Conservation (phyloP, 129 eudicot genomes). For the Mikania micrantha region DNA sequence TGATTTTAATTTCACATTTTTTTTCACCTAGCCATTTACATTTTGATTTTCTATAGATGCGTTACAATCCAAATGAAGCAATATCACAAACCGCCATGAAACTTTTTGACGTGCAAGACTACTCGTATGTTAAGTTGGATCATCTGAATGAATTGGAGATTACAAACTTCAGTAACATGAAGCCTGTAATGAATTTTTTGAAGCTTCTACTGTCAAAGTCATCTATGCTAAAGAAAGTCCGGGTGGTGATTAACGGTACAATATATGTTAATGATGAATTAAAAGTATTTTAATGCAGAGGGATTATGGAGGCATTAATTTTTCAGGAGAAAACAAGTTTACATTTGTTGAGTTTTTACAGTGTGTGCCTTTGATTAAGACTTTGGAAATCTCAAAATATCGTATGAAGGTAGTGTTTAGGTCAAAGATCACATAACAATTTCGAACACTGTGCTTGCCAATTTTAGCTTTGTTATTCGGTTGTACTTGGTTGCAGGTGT, state of each 20-base stretch:
- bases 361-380: neutral
- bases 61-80: neutral
- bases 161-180: neutral
- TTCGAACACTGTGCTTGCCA: neutral
- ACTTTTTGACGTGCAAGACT: slow-evolving; percentile 13
- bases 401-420: neutral
- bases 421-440: neutral
- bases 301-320: neutral
- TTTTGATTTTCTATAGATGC: slow-evolving; percentile 10
- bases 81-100: neutral
- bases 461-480: neutral
- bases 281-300: neutral
- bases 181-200: neutral
- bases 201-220: neutral
- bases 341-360: neutral
- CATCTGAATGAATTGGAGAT: slow-evolving; percentile 15
- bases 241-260: neutral
- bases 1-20: neutral
- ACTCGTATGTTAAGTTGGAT: slow-evolving; percentile 1
- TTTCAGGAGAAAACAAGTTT: neutral
- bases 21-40: neutral
- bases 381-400: neutral
- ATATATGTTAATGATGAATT: neutral
- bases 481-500: neutral
- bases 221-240: neutral